Percentiles rank a stretch among this genome's conserved stretches.
phyloP scores from a whole-genome alignment of 2,329 filamentous ascomycete species.

The Colletotrichum somersetense region DNA sequence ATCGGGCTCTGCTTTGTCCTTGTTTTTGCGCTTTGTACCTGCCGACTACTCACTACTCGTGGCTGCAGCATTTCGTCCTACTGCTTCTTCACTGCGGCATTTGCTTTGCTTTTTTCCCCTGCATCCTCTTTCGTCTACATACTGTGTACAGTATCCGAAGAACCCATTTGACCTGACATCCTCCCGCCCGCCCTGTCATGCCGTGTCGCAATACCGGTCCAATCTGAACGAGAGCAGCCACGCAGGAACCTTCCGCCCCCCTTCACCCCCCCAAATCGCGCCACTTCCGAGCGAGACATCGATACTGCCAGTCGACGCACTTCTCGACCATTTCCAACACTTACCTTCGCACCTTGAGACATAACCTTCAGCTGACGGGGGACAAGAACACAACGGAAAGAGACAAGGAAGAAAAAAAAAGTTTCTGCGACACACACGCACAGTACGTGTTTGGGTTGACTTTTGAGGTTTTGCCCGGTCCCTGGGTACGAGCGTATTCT shows the following conservation, averaged over 20 bases:
- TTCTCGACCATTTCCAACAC: constrained; percentile 28
- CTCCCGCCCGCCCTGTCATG: constrained; percentile 32
- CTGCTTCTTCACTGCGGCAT: constrained; percentile 27
- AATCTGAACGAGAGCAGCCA: constrained; percentile 17
- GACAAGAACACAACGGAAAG: not conserved
- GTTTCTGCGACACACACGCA: constrained; percentile 27
- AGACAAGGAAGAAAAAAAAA: constrained; percentile 6
- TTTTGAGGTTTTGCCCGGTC: constrained; percentile 33
- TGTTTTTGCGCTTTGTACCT: constrained; percentile 1
- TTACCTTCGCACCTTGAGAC: constrained; percentile 16
- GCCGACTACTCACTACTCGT: not conserved
- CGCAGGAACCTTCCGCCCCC: constrained; percentile 10
- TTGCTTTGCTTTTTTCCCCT: constrained; percentile 40
- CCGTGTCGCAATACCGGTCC: constrained; percentile 25
- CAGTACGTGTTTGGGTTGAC: constrained; percentile 32
- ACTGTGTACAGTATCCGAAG: constrained; percentile 1
- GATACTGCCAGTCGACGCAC: constrained; percentile 18
- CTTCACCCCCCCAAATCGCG: constrained; percentile 10
- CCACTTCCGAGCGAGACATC: constrained; percentile 19
- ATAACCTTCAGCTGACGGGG: constrained; percentile 8
- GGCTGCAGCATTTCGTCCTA: constrained; percentile 30
- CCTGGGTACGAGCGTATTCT: constrained; percentile 30
- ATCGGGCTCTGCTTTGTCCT: constrained; percentile 10
- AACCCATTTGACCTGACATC: constrained; percentile 25
- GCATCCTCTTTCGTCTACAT: constrained; percentile 22